Evolutionary conservation across 768 basidiomycete genomes (phyloP).

Genomic region (Scleroderma citrinum): DNA sequence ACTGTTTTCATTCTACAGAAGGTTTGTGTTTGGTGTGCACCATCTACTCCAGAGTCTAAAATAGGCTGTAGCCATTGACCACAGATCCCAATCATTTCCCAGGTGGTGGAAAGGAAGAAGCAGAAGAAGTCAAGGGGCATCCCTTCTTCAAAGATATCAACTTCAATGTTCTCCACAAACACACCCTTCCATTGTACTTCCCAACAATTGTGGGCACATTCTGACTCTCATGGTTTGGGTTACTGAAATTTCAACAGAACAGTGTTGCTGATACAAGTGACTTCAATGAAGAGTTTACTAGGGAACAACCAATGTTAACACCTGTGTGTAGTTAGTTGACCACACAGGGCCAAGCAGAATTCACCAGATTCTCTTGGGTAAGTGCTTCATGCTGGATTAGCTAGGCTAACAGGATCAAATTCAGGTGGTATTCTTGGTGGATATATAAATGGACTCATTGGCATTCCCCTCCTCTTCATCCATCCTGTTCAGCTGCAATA

Average conservation of each 20-base stretch:
- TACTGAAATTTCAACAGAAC: slow-evolving; percentile 40
- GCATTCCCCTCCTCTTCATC: too few species aligned
- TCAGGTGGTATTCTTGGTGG: slow-evolving; percentile 51
- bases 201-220: slow-evolving; percentile 74
- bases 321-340: slow-evolving; percentile 95
- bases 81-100: slow-evolving; percentile 88
- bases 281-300: slow-evolving; percentile 96
- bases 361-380: slow-evolving; percentile 97
- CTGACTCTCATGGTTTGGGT: slow-evolving; percentile 7
- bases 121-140: slow-evolving; percentile 95
- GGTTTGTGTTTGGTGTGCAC: slow-evolving; percentile 38
- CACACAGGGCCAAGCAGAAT: slow-evolving; percentile 86
- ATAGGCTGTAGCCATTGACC: slow-evolving; percentile 64
- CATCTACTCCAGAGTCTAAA: slow-evolving; percentile 4
- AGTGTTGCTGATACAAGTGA: slow-evolving; percentile 86
- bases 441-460: slow-evolving; percentile 36
- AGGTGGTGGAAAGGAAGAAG: slow-evolving; percentile 87
- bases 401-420: neutral
- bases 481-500: slow-evolving; percentile 29
- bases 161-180: slow-evolving; percentile 95
- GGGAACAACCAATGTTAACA: slow-evolving; percentile 93
- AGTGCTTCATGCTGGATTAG: neutral
- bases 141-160: slow-evolving; percentile 98
- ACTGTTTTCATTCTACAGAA: slow-evolving; percentile 94
- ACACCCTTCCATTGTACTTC: slow-evolving; percentile 96